These are phyloP conservation scores for Backusella parvicylindrica DNA, from an alignment of 192 early-diverging fungal genomes.

Conservation along the genomic window DNA sequence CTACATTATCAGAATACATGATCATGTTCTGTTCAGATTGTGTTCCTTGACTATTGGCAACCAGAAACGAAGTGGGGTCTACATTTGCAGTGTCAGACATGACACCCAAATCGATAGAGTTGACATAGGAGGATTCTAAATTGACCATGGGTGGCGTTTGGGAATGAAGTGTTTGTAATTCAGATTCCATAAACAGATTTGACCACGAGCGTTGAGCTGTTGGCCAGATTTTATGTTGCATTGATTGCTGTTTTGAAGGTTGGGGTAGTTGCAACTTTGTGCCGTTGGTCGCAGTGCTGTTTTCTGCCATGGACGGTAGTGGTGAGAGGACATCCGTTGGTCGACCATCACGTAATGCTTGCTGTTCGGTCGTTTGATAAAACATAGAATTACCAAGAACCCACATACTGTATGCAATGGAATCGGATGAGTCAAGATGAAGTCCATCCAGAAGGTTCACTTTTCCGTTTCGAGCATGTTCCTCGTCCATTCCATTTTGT, in stretches of 20 bases:
- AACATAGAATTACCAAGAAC: not conserved
- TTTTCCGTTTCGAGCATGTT: not conserved
- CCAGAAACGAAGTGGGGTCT: not conserved
- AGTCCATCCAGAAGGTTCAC: not conserved
- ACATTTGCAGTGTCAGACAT: not conserved
- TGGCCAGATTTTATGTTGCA: not conserved
- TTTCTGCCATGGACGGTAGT: not conserved
- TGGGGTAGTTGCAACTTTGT: not conserved
- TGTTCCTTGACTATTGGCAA: not conserved
- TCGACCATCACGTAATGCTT: not conserved
- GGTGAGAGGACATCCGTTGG: not conserved
- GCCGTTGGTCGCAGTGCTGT: not conserved
- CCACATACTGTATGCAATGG: not conserved
- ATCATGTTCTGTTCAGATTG: not conserved
- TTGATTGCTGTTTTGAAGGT: not conserved
- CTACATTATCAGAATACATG: not conserved
- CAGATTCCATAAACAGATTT: not conserved
- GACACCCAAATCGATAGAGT: not conserved
- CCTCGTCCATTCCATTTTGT: not conserved
- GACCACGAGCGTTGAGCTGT: not conserved
- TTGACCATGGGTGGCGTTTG: not conserved
- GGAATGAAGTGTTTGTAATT: conserved; percentile 7
- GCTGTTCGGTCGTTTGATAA: not conserved
- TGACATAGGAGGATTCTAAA: not conserved
- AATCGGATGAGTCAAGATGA: not conserved